These are phyloP conservation scores for Saccharomyces kudriavzevii DNA, from an alignment of 805 yeast genomes.

Conservation along the genomic window DNA sequence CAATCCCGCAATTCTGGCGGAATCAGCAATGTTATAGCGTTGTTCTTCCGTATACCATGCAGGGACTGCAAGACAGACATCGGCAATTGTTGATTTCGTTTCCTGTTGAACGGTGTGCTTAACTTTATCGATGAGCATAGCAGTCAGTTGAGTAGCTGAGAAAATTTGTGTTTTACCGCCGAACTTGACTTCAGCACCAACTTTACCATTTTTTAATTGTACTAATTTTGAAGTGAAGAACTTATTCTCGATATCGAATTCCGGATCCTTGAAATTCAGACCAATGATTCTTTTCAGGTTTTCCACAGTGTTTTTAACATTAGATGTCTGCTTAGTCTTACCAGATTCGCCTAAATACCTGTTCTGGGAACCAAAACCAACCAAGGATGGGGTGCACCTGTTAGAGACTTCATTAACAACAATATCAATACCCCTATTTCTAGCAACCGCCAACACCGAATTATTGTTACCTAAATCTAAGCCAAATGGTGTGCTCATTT, in stretches of 20 bases:
- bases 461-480: constrained; percentile 94
- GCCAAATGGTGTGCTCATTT: constrained; percentile 92
- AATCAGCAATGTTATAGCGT: constrained; percentile 93
- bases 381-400: constrained; percentile 87
- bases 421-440: constrained; percentile 96
- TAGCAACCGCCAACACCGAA: constrained; percentile 92
- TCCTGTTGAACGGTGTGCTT: constrained; percentile 73
- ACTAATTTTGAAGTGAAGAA: constrained; percentile 67
- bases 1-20: constrained; percentile 90
- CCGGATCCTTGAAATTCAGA: constrained; percentile 45
- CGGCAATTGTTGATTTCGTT: constrained; percentile 68
- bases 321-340: constrained; percentile 92
- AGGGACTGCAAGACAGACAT: constrained; percentile 92
- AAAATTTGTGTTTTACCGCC: constrained; percentile 71
- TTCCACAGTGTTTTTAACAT: constrained; percentile 92
- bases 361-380: constrained; percentile 84
- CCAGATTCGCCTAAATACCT: constrained; percentile 94
- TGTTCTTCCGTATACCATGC: constrained; percentile 95
- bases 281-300: constrained; percentile 92
- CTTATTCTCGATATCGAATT: constrained; percentile 64
- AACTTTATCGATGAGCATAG: constrained; percentile 90
- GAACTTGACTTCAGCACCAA: constrained; percentile 81
- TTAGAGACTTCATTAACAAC: constrained; percentile 97
- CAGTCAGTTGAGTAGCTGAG: constrained; percentile 83
- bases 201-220: constrained; percentile 60